Conservation (phyloP, 139 green algal species). For the Tetradesmus lagerheimii region DNA sequence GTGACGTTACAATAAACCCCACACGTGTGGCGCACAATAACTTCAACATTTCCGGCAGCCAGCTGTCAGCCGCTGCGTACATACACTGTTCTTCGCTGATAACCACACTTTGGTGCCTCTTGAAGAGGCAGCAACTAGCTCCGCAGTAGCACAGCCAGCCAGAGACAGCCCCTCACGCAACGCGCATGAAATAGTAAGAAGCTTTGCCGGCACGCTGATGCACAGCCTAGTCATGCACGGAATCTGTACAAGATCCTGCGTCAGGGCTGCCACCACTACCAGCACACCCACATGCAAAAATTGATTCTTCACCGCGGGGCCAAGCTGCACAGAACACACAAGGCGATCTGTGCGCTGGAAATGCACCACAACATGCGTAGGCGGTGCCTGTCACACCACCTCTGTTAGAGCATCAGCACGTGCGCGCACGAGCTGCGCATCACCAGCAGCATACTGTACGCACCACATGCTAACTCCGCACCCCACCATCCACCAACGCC, state of each 20-base stretch:
- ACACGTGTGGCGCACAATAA: no score
- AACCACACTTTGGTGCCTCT: no score
- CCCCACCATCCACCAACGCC: no score
- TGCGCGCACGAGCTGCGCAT: neutral
- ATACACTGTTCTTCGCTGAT: no score
- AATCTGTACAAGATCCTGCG: neutral
- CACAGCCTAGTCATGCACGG: no score
- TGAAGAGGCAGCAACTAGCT: no score
- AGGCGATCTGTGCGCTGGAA: neutral
- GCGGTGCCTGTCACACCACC: neutral
- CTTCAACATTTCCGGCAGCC: no score
- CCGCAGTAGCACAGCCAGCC: neutral
- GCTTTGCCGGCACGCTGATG: no score
- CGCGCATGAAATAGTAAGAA: no score
- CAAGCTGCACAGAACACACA: neutral
- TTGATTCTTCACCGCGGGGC: neutral
- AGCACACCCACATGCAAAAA: neutral
- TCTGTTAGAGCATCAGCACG: neutral
- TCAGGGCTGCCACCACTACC: neutral
- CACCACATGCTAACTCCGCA: neutral
- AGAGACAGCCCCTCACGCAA: neutral
- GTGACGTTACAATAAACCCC: no score
- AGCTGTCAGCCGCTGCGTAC: no score
- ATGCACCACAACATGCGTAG: neutral
- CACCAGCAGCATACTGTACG: neutral